Percentiles rank a stretch among this genome's conserved stretches.
Conservation (phyloP, 2,329 filamentous ascomycete genomes). For the Rachicladosporium sp. region DNA sequence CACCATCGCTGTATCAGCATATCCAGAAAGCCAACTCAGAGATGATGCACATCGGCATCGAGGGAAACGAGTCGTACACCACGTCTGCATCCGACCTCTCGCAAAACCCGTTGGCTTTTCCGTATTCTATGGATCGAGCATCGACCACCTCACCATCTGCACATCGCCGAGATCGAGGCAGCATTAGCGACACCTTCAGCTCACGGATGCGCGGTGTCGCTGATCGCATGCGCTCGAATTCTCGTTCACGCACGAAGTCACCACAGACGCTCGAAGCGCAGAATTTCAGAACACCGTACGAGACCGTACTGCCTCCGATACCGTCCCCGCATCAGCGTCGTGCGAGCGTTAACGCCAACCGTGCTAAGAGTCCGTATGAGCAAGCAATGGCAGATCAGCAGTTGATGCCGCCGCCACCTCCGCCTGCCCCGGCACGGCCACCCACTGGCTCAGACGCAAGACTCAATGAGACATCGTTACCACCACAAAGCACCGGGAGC, state of each 20-base stretch:
- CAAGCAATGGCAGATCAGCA: slow-evolving; percentile 17
- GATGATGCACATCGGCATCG: slow-evolving; percentile 31
- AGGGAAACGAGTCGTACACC: slow-evolving; percentile 24
- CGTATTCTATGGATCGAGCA: slow-evolving; percentile 19
- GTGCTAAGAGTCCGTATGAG: slow-evolving; percentile 20
- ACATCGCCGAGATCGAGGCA: slow-evolving; percentile 40
- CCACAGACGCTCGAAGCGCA: no score
- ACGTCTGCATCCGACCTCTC: slow-evolving; percentile 10
- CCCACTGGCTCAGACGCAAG: slow-evolving; percentile 18
- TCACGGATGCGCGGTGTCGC: slow-evolving; percentile 42
- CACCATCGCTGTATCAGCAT: slow-evolving; percentile 25
- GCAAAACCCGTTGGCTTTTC: slow-evolving; percentile 6
- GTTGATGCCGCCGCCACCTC: slow-evolving; percentile 12
- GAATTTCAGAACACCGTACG: no score
- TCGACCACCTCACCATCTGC: slow-evolving; percentile 24
- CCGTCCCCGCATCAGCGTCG: slow-evolving; percentile 9
- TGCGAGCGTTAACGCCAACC: slow-evolving; percentile 9
- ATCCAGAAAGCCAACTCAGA: slow-evolving; percentile 13
- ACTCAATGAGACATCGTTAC: slow-evolving; percentile 29
- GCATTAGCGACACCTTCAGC: slow-evolving; percentile 46
- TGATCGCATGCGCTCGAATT: slow-evolving; percentile 47
- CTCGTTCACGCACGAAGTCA: slow-evolving; percentile 37
- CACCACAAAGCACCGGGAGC: slow-evolving; percentile 17
- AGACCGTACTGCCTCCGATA: slow-evolving; percentile 27
- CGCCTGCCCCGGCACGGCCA: slow-evolving; percentile 26